A percentile compares a stretch with the other conserved stretches of the same genome.
Evolutionary conservation across 179 eudicot species (phyloP).

Genomic region (Beta macrorhiza): DNA sequence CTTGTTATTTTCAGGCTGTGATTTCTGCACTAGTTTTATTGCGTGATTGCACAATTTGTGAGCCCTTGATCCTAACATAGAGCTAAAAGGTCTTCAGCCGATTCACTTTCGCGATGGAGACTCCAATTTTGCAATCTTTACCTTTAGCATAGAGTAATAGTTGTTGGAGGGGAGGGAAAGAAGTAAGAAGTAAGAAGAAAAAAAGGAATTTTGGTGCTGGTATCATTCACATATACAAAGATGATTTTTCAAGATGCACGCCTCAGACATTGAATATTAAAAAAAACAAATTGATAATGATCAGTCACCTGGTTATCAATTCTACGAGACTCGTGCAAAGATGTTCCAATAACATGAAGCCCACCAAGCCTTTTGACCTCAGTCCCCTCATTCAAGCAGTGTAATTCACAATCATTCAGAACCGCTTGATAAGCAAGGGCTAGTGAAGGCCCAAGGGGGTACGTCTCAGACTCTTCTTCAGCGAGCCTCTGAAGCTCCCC

Average conservation of each 20-base stretch:
- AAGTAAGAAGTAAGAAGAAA: not conserved
- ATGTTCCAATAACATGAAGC: conserved; percentile 98
- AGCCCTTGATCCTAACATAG: too few species aligned
- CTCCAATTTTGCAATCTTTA: not conserved
- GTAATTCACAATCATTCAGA: conserved; percentile 76
- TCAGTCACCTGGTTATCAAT: conserved; percentile 89
- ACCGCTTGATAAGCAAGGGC: conserved; percentile 80
- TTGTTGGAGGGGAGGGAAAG: not conserved
- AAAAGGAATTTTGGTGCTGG: not conserved
- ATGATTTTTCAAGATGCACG: not conserved
- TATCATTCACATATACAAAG: not conserved
- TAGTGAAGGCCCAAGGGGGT: conserved; percentile 84
- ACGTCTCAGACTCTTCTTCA: conserved; percentile 71
- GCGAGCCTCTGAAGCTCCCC: conserved; percentile 73
- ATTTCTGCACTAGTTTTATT: too few species aligned
- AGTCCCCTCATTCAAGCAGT: conserved; percentile 79
- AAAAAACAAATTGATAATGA: not conserved
- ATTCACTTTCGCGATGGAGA: not conserved
- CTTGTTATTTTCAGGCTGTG: too few species aligned
- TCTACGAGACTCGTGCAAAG: conserved; percentile 96
- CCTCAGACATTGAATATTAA: not conserved
- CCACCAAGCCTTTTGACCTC: conserved; percentile 98
- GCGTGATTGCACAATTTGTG: too few species aligned
- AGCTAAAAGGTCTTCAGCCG: too few species aligned
- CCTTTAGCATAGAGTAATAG: not conserved